A percentile compares a stretch with the other conserved stretches of the same genome.
Conservation (phyloP, 2,329 filamentous ascomycete genomes). For the Epichloe sp. region DNA sequence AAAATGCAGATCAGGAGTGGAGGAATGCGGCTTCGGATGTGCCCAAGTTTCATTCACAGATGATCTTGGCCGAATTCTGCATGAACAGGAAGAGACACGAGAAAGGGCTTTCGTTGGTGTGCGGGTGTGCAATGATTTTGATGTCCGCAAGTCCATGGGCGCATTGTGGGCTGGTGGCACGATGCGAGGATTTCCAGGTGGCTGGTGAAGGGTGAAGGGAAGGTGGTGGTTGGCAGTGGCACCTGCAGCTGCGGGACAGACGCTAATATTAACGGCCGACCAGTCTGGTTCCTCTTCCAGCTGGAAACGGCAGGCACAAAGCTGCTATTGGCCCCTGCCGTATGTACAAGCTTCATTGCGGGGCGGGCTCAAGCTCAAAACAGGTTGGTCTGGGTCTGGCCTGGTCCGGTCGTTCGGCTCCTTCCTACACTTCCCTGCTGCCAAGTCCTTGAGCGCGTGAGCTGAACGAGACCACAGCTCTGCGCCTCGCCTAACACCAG, state of each 20-base stretch:
- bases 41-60: background rate
- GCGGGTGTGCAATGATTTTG: background rate
- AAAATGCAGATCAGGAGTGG: background rate
- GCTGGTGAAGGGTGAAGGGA: slow-evolving; percentile 2
- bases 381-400: too few relatives aligned
- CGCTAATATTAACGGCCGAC: background rate
- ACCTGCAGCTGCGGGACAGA: background rate
- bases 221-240: slow-evolving; percentile 4
- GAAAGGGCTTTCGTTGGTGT: background rate
- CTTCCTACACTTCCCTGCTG: too few relatives aligned
- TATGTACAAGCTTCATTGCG: background rate
- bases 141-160: background rate
- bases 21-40: background rate
- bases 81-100: background rate
- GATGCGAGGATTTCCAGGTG: background rate
- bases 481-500: too few relatives aligned
- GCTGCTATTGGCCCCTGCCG: background rate
- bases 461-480: background rate
- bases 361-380: background rate
- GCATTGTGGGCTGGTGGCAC: background rate
- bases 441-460: too few relatives aligned
- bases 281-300: background rate
- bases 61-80: background rate
- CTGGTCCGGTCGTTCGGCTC: too few relatives aligned
- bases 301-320: background rate